A percentile compares a stretch with the other conserved stretches of the same genome.
phyloP scores from a whole-genome alignment of 2,329 filamentous ascomycete genomes.

The Monilinia fructicola region DNA sequence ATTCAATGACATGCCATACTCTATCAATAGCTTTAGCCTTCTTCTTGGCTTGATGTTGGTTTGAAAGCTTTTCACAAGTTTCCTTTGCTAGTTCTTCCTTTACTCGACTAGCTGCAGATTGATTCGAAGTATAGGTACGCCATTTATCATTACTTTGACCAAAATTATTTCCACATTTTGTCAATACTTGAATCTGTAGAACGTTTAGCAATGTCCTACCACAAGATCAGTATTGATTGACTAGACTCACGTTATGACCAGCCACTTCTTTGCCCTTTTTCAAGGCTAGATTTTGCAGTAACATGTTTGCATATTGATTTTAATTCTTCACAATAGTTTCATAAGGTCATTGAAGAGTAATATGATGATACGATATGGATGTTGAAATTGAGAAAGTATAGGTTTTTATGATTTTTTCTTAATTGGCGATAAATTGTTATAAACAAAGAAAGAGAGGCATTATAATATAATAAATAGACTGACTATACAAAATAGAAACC shows the following conservation, averaged over 20 bases:
- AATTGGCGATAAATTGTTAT: slow-evolving; percentile 1
- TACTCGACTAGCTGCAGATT: slow-evolving; percentile 29
- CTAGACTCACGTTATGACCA: slow-evolving; percentile 40
- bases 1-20: slow-evolving; percentile 41
- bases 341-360: slow-evolving; percentile 15
- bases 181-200: slow-evolving; percentile 35
- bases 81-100: slow-evolving; percentile 36
- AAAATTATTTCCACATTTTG: slow-evolving; percentile 27
- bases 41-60: slow-evolving; percentile 46
- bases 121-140: slow-evolving; percentile 25
- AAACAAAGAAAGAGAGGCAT: slow-evolving; percentile 12
- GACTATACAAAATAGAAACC: too few relatives aligned
- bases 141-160: slow-evolving; percentile 10
- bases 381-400: background rate
- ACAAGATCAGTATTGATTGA: slow-evolving; percentile 24
- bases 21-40: slow-evolving; percentile 50
- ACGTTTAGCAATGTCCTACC: slow-evolving; percentile 27
- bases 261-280: slow-evolving; percentile 39
- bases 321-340: slow-evolving; percentile 21
- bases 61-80: slow-evolving; percentile 36
- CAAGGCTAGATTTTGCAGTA: slow-evolving; percentile 38
- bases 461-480: background rate
- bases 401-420: background rate
- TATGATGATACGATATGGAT: background rate
- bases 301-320: slow-evolving; percentile 40